Base-by-base conservation (phyloP, 495 filamentous ascomycete genomes). In the Penicillium silybi region DNA sequence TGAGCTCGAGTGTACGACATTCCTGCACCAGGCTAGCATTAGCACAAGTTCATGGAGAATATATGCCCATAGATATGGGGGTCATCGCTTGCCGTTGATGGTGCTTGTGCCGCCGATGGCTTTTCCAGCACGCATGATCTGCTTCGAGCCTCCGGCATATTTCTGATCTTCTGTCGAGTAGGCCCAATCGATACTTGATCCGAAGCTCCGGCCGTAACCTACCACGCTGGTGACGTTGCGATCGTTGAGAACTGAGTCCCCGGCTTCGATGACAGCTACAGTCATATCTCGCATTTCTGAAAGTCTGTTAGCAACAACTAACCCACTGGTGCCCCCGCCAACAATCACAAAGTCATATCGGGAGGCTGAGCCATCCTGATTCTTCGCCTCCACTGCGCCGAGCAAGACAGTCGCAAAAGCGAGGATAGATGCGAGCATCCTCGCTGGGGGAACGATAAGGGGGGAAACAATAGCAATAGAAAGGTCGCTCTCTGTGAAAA, bases 231-330 rank as follows among this genome's bases (percentile, higher is more conserved):
- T 76, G n/a, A 80, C 76, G 44, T 81, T 78, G n/a, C 52, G 48
- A 48, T 80, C 79, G 41, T 75, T 61, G n/a, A 73, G 61, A 7
- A 73, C 74, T 18, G 70, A 72, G 7, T 57, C 62, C 1, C 81
- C 80, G 6, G 79, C 78, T 65, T 85, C 81, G 35, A 82, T 73
- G 20, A 83, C 70, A 0, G 70, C 70, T 10, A 82, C 77, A 7
- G 57, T 71, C 18, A 78, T 22, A 49, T 64, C 59, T 9, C 68
- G 60, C 42, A 76, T 57, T 50, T 77, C 76, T 0, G 76, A 75
- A 7, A 82, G 67, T 26, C 78, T 68, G 57, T 75, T 75, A 6
- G 80, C 79, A 11, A 80, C 55, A 11, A 73, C 69, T 13, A 83
- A 65, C 7, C 80, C 80, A 52, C 70, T 69, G 0, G 80, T 81